Percentiles rank a stretch among this genome's conserved stretches.
Conservation (phyloP, 2,329 filamentous ascomycete species). For the Acephala macrosclerotiorum region DNA sequence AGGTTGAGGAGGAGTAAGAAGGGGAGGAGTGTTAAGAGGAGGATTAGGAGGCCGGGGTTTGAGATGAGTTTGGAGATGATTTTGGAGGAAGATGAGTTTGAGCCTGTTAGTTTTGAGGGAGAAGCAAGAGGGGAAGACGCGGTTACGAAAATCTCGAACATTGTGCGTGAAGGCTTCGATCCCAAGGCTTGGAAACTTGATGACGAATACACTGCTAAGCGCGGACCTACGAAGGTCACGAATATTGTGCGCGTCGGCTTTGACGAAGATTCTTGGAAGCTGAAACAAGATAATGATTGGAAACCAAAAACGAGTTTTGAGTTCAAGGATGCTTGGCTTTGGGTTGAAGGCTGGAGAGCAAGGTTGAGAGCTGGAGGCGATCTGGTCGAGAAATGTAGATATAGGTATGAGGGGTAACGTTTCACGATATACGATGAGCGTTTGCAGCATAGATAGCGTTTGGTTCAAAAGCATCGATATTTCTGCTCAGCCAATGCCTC, state of each 20-base stretch:
- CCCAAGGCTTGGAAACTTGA: not conserved
- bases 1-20: not conserved
- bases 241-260: conserved; percentile 20
- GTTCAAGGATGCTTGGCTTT: conserved; percentile 30
- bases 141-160: conserved; percentile 14
- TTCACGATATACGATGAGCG: not conserved
- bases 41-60: conserved; percentile 6
- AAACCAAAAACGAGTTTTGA: conserved; percentile 12
- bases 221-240: conserved; percentile 4
- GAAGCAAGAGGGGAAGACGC: not conserved
- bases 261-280: not conserved
- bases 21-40: conserved; percentile 10
- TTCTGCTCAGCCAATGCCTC: too few species aligned
- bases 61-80: not conserved
- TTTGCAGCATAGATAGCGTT: not conserved
- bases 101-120: not conserved
- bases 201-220: not conserved
- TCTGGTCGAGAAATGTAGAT: conserved; percentile 33
- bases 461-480: too few species aligned
- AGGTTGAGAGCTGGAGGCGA: conserved; percentile 31
- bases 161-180: conserved; percentile 11
- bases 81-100: not conserved
- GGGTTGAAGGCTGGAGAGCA: conserved; percentile 34
- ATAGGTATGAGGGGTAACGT: not conserved
- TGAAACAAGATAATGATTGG: not conserved